Percentiles rank a stretch among this genome's conserved stretches.
phyloP scores from a whole-genome alignment of 495 filamentous ascomycete genomes.

The Penicillium coffeae region DNA sequence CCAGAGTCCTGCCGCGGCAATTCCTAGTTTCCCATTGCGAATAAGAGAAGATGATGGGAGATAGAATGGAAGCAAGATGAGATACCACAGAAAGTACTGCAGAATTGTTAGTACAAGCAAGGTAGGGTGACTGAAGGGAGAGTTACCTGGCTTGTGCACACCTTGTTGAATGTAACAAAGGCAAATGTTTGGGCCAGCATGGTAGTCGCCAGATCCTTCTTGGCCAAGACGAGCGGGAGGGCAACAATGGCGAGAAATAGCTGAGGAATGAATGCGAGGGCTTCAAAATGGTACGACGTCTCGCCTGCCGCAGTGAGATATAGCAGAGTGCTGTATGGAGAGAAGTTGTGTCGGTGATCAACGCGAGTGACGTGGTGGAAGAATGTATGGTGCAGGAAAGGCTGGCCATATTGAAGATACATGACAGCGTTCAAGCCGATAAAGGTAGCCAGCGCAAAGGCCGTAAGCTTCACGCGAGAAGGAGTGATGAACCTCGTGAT shows the following conservation, averaged over 20 bases:
- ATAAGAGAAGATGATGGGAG: conserved; percentile 75
- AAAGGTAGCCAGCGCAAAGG: conserved; percentile 68
- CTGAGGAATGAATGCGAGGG: conserved; percentile 84
- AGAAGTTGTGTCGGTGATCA: conserved; percentile 98
- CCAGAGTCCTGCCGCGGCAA: conserved; percentile 66
- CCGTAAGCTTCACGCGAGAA: conserved; percentile 56
- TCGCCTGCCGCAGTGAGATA: conserved; percentile 70
- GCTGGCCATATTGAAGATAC: conserved; percentile 66
- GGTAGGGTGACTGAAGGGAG: not conserved
- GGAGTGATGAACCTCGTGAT: conserved; percentile 56
- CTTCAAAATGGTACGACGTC: conserved; percentile 57
- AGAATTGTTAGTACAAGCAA: conserved; percentile 1
- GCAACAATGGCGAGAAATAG: conserved; percentile 69
- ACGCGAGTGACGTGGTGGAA: conserved; percentile 88
- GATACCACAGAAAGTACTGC: conserved; percentile 97
- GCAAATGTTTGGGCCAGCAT: conserved; percentile 99
- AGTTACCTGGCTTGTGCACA: conserved; percentile 90
- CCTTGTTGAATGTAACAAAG: conserved; percentile 97
- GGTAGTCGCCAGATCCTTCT: conserved; percentile 74
- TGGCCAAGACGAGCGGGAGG: conserved; percentile 77
- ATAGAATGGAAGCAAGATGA: conserved; percentile 88
- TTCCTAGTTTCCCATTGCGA: conserved; percentile 50
- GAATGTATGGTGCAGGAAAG: conserved; percentile 86
- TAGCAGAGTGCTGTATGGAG: conserved; percentile 87
- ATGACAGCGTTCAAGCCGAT: conserved; percentile 66